phyloP scores from a whole-genome alignment of 345 rosid species.

The Anastatica hierochuntica region DNA sequence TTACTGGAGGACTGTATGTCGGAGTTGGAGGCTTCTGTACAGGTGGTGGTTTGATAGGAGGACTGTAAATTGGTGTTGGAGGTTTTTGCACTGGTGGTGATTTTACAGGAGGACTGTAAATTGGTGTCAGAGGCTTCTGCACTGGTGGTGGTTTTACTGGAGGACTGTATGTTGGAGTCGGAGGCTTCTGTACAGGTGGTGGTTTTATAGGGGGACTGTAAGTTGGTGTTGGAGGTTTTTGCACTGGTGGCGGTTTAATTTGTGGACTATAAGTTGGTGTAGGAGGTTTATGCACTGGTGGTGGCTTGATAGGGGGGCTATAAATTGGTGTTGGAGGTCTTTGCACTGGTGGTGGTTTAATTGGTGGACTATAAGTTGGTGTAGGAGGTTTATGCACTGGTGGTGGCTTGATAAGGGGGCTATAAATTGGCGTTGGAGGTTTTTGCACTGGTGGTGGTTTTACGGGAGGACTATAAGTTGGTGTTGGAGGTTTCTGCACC shows the following conservation, averaged over 20 bases:
- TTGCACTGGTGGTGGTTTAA: neutral
- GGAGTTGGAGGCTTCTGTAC: neutral
- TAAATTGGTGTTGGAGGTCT: neutral
- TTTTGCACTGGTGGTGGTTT: neutral
- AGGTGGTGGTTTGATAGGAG: neutral
- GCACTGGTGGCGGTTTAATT: neutral
- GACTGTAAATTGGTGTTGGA: neutral
- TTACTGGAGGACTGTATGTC: neutral
- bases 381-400: neutral
- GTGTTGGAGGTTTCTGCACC: neutral
- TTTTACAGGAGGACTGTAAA: neutral
- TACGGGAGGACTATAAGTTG: neutral
- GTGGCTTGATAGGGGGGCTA: neutral
- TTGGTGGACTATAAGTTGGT: neutral
- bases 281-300: neutral
- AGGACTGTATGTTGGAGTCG: neutral
- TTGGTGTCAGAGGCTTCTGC: neutral
- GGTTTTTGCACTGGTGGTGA: neutral
- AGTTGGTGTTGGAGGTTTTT: neutral
- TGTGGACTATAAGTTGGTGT: neutral
- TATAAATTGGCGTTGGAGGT: constrained; percentile 6
- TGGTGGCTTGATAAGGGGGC: neutral
- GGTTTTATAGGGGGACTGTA: neutral
- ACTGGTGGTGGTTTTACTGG: neutral
- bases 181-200: neutral